Conservation (phyloP, 345 rosid genomes). For the Euclidium syriacum region DNA sequence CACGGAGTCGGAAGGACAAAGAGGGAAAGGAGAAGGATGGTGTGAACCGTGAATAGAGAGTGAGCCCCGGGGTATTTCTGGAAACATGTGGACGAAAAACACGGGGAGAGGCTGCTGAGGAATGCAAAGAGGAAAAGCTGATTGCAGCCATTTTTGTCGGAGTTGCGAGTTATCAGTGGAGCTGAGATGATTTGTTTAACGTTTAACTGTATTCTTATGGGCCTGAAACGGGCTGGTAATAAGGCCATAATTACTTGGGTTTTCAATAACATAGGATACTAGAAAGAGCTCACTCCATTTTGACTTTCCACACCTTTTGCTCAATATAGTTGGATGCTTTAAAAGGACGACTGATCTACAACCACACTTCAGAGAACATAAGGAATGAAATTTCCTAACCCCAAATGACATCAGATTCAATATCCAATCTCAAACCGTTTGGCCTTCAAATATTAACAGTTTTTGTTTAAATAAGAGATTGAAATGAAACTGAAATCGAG, state of each 20-base stretch:
- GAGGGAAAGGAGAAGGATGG: slow-evolving; percentile 37
- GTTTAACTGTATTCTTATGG: not conserved
- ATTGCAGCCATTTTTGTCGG: slow-evolving; percentile 45
- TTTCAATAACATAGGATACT: not conserved
- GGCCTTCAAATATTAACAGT: too few species aligned
- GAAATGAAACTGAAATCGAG: too few species aligned
- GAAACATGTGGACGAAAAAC: slow-evolving; percentile 15
- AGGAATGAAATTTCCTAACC: too few species aligned
- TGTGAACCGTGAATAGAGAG: slow-evolving; percentile 37
- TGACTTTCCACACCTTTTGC: too few species aligned
- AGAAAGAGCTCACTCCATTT: too few species aligned
- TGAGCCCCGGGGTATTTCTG: slow-evolving; percentile 38
- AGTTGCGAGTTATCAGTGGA: slow-evolving; percentile 3
- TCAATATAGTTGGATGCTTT: too few species aligned
- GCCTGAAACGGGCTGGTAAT: not conserved
- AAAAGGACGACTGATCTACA: too few species aligned
- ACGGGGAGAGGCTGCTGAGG: slow-evolving; percentile 37
- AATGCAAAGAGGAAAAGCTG: slow-evolving; percentile 32
- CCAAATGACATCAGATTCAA: too few species aligned
- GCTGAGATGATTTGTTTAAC: not conserved
- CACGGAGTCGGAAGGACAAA: slow-evolving; percentile 33
- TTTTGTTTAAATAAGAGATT: too few species aligned
- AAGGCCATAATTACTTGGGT: not conserved
- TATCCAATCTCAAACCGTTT: too few species aligned
- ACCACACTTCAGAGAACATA: too few species aligned